Percentiles rank a stretch among this genome's conserved stretches.
Evolutionary conservation across 2,329 filamentous ascomycete genomes (phyloP).

Genomic region (Penicillium carneum): DNA sequence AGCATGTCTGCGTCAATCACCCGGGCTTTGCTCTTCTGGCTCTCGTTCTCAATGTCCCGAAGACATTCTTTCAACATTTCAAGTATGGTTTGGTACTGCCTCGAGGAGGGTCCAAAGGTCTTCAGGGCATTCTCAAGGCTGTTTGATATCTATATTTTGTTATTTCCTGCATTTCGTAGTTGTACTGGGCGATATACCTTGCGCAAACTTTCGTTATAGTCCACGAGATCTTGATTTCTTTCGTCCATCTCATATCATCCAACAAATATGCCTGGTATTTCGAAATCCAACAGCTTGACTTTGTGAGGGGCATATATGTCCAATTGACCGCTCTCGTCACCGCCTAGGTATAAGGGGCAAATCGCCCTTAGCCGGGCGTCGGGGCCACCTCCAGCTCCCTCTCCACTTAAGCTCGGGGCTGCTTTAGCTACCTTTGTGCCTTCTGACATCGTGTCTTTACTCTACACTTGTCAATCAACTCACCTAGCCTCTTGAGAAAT

Average conservation of each 20-base stretch:
- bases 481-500: no score
- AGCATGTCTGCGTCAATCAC: conserved; percentile 43
- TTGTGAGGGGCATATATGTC: conserved; percentile 4
- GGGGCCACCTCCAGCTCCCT: no score
- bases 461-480: no score
- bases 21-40: conserved; percentile 8
- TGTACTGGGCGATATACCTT: conserved; percentile 20
- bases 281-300: background rate
- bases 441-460: no score
- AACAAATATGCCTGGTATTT: background rate
- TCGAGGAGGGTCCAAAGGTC: conserved; percentile 50
- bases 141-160: conserved; percentile 47
- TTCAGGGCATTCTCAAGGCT: conserved; percentile 52
- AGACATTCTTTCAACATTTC: conserved; percentile 47
- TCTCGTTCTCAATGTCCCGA: conserved; percentile 37
- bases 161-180: background rate
- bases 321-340: conserved; percentile 10
- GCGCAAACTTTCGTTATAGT: conserved; percentile 32
- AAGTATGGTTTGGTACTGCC: conserved; percentile 49
- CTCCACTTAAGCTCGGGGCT: no score
- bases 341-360: background rate
- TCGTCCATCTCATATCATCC: background rate
- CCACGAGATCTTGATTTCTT: background rate
- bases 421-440: no score
- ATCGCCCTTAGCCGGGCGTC: no score